These are phyloP conservation scores for Choricystis sp. DNA, from an alignment of 139 green algal species.

Conservation along the genomic window DNA sequence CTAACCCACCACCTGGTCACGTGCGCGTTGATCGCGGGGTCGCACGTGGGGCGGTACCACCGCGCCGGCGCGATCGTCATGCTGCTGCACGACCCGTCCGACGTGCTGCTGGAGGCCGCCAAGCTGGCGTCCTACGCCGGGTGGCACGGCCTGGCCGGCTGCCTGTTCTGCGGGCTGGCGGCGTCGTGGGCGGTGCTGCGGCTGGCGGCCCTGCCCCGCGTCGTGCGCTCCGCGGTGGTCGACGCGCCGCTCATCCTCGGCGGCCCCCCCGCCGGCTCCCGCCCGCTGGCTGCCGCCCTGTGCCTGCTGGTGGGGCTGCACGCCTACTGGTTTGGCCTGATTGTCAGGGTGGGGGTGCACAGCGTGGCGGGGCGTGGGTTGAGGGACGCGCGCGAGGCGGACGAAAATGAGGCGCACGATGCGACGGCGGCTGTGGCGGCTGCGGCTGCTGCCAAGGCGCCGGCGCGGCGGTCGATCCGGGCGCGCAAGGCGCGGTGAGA, in stretches of 20 bases:
- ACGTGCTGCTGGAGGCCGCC: not conserved
- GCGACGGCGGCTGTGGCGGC: no score
- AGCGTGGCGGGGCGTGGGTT: not conserved
- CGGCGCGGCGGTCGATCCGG: no score
- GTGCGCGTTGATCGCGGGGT: not conserved
- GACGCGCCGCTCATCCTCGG: no score
- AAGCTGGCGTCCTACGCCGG: not conserved
- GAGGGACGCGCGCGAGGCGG: not conserved
- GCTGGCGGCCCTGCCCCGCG: not conserved
- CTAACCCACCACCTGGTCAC: not conserved
- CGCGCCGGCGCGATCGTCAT: not conserved
- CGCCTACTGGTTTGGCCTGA: not conserved
- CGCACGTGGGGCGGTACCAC: not conserved
- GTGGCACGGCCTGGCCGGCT: not conserved
- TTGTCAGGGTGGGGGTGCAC: not conserved
- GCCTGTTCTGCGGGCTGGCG: not conserved
- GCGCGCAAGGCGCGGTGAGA: no score
- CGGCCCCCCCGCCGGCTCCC: no score
- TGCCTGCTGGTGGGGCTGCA: not conserved
- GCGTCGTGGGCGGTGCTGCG: not conserved
- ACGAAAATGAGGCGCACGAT: not conserved
- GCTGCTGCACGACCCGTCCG: not conserved
- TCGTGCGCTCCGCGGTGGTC: not conserved
- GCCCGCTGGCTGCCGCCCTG: not conserved
- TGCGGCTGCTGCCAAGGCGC: no score